Evolutionary conservation across 2,329 filamentous ascomycete species (phyloP), one percentile per base, ranked within the genome.

Genomic region (Ceratocystis alfenasii): DNA sequence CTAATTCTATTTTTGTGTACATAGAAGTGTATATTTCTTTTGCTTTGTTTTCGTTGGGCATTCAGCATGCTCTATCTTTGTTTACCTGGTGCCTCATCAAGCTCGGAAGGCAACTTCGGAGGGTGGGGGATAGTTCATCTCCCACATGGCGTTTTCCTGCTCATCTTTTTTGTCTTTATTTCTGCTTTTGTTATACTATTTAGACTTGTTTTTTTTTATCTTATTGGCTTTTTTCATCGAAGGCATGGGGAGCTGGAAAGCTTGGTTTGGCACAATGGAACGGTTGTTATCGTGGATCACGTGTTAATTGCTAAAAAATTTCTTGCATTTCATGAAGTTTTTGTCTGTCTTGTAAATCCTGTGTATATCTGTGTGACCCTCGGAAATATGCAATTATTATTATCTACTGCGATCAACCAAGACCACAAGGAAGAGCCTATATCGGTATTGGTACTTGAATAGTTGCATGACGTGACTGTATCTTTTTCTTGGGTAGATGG

Each of bases 41-140:
- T 46, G 30, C 22, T 65, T 36, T 50, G n/a, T 55, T 55, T 53
- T n/a, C 10, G 33, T 20, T 65, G 64, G n/a, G 22, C 33, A 33
- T 61, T 65, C 33, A 46, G 57, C 41, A n/a, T 61, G 20, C 22
- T 60, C 46, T 65, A 5, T 65, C 45, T 65, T 60, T 45, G 33
- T 30, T 53, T 48, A 22, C 15, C 30, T 46, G 53, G 12, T 15
- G 48, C 45, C 30, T 44, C 20, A 15, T 50, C 25, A 33, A 25
- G 28, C 36, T 30, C 10, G 28, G 28, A 30, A 57, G 53, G 20
- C 53, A 30, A 28, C 15, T 12, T 30, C 20, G 22, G 25, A 28
- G 7, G 53, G 22, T 10, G 25, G 22, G 28, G 33, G 45, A 25
- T 36, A 20, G 30, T 25, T 22, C 12, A 28, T 45, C 61, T 63